These are phyloP conservation scores for Penicillium sp. DNA, from an alignment of 2,329 filamentous ascomycete genomes.

Conservation along the genomic window DNA sequence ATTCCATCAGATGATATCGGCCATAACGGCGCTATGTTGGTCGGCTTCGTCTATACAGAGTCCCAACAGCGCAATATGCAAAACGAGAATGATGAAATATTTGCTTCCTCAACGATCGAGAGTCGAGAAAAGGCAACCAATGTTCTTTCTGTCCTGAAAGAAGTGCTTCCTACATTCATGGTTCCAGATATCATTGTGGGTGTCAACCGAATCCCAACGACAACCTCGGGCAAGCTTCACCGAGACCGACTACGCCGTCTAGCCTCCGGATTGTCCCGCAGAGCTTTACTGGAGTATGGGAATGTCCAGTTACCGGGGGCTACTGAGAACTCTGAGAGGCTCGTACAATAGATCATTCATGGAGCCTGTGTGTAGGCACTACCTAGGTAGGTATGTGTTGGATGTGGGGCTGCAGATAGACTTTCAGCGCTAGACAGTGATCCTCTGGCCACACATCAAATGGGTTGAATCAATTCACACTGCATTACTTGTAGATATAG, in stretches of 20 bases:
- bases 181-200: background rate
- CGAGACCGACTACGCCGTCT: background rate
- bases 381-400: no score
- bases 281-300: background rate
- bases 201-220: background rate
- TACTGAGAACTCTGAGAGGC: background rate
- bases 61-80: background rate
- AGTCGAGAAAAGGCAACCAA: background rate
- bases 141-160: background rate
- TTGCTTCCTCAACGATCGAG: background rate
- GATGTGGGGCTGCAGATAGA: background rate
- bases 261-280: background rate
- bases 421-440: background rate
- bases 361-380: background rate
- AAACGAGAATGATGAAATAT: background rate
- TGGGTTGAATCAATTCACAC: background rate
- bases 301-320: background rate
- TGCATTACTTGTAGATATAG: background rate
- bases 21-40: background rate
- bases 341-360: background rate
- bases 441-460: background rate
- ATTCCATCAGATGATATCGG: background rate
- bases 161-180: background rate
- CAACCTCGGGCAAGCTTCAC: background rate
- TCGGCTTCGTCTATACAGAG: background rate